Base-by-base conservation (phyloP, 768 basidiomycete species). In the Lactifluus volemus region DNA sequence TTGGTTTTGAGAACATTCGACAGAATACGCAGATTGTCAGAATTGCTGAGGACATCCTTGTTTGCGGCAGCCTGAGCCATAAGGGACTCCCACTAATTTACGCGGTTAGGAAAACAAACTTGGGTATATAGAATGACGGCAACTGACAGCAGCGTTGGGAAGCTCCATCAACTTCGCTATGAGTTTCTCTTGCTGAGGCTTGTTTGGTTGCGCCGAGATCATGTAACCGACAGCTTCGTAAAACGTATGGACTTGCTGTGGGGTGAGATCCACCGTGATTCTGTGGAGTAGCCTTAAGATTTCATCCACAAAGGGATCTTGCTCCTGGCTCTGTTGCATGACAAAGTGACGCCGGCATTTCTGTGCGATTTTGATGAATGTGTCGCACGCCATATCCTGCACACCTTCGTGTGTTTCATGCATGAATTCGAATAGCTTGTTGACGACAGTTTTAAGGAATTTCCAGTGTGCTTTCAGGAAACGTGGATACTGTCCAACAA, bases 401-500 rank as follows among this genome's bases (percentile, higher is more conserved):
- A 99, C 97, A 77, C 95, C 94, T 78, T 99, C 97, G 70, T 99
- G 96, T 0, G 93, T 97, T 76, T 99, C 96, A 73, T 99, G 97
- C 94, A 98, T 98, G 73, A 99, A 99, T 72, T 99, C 97, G 74
- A 98, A 99, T 7, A 98, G 79, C 74, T 99, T 99, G 77, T 98
- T 99, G 64, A 99, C 96, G 57, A 99, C 97, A 2, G 97, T 98
- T 80, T 99, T 99, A 71, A 99, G 77, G 83, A 99, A 99, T 76
- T 98, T 99, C 97, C 97, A 99, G 73, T 99, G 97, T 17, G 97
- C 97, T 73, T 98, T 98, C 70, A 99, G 84, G 84, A 98, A 99
- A 39, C 97, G 86, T 49, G 97, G 97, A 71, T 99, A 99, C 76
- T 99, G 97, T 53, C 97, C 97, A 65, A 99, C 97, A 69, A 98